Evolutionary conservation across 257 asterid species (phyloP), one percentile per base, ranked within the genome.

Genomic region (Ehretia macrophylla): DNA sequence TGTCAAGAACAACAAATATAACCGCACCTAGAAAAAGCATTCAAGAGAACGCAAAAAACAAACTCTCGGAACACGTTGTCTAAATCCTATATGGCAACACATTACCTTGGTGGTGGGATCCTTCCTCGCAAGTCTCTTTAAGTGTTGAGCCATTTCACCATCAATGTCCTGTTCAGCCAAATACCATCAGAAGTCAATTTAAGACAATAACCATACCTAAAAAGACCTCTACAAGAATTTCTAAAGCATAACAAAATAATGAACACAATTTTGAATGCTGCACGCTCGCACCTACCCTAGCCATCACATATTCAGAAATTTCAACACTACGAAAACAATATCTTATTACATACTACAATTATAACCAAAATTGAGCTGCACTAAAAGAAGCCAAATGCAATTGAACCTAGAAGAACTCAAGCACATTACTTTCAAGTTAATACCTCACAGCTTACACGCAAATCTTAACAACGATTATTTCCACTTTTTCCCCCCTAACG

Each of bases 41-140:
- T 27, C 35, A 27, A 3, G 35, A 6, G 35, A 27, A 27, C 6
- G 35, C 35, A 27, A 27, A 27, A 6, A 6, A 27, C 35, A 27
- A 27, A 27, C 6, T 27, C 35, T 6, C 4, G 35, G 35, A 27
- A 27, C 35, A 27, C 3, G 35, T 27, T 27, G 35, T 27, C 6
- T 3, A 1, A 42, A 42, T 10, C 1, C 16, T 4, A 42, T 42
- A 2, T 42, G 11, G 47, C 14, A 10, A 3, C 27, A 32, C 54
- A 55, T 51, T 73, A 93, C 99, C 92, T 93, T 93, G 55, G 99
- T 93, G 58, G 81, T 89, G 22, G 96, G 87, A 70, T 93, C 99
- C 80, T 89, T 93, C 27, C 99, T 86, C 0, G 99, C 72, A 69
- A 93, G 91, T 72, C 97, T 83, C 77, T 86, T 93, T 84, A 93